Conservation (phyloP, 1,139 yeast species). For the Yamadazyma oceani region DNA sequence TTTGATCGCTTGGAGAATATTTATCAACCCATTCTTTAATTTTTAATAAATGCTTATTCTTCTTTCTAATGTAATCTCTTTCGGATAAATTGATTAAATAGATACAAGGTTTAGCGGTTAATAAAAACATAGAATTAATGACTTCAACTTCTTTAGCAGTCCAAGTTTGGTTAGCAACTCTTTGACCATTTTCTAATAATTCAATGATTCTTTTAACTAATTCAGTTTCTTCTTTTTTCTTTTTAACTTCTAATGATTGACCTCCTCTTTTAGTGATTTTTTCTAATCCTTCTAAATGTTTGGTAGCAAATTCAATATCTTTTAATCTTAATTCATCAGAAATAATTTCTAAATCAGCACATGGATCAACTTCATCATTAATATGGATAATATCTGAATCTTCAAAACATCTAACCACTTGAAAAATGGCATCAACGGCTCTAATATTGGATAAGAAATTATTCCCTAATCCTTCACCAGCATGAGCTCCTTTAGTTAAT, state of each 20-base stretch:
- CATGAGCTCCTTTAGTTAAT: slow-evolving; percentile 93
- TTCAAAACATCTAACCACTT: slow-evolving; percentile 96
- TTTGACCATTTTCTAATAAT: slow-evolving; percentile 77
- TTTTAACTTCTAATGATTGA: slow-evolving; percentile 92
- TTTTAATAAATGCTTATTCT: slow-evolving; percentile 88
- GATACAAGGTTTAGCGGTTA: slow-evolving; percentile 96
- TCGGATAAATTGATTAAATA: slow-evolving; percentile 93
- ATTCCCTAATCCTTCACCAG: slow-evolving; percentile 98
- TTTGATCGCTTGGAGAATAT: slow-evolving; percentile 90
- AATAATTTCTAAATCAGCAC: slow-evolving; percentile 91
- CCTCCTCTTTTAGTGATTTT: slow-evolving; percentile 93
- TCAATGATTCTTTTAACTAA: slow-evolving; percentile 75
- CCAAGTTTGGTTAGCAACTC: slow-evolving; percentile 93
- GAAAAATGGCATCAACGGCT: slow-evolving; percentile 97
- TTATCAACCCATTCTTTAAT: slow-evolving; percentile 97
- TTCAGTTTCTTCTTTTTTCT: slow-evolving; percentile 87
- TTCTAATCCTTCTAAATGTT: slow-evolving; percentile 84
- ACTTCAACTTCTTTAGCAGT: slow-evolving; percentile 84
- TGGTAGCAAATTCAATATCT: slow-evolving; percentile 92
- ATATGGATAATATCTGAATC: slow-evolving; percentile 98
- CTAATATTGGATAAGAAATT: slow-evolving; percentile 96
- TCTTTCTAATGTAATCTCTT: slow-evolving; percentile 92
- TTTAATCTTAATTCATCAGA: slow-evolving; percentile 90
- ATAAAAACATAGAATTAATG: slow-evolving; percentile 81
- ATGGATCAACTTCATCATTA: slow-evolving; percentile 97